Evolutionary conservation across 176 grass and related monocot species (phyloP), one percentile per base, ranked within the genome.

Genomic region (Ananas comosus): DNA sequence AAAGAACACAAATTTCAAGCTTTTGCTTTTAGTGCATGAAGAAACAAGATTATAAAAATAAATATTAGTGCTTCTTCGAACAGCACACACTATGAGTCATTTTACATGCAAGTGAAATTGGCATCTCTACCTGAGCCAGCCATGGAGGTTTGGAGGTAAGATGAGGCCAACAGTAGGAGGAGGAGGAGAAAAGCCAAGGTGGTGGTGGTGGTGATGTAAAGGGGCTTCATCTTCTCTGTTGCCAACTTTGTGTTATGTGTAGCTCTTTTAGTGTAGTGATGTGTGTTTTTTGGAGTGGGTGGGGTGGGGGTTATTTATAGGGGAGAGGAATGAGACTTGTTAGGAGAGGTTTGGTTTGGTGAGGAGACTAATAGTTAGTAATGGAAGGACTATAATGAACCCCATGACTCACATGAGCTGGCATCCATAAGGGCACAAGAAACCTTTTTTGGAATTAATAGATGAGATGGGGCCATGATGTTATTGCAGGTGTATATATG

Each of bases 81-180:
- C 4, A 33, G 29, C 29, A 33, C 0, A 5, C 29, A 33, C 0
- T 33, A 5, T 5, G 6, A 5, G 0, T 42, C 5, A 7, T 42
- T 6, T 42, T 5, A 42, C 5, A 42, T 42, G 33, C 33, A 42
- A 42, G 33, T 42, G 33, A 42, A 7, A 42, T 42, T 42, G 33
- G 33, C 33, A 68, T 23, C 12, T 71, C 12, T 71, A 29, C 69
- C 69, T 76, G 71, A 51, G 11, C 74, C 81, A 3, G 78, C 81
- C 21, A 67, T 75, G 75, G 66, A 67, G 9, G 63, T 1, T 75
- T 51, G 74, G n/a, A 68, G 71, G 65, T 51, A 66, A 5, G 61
- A 61, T 0, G 75, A 68, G 3, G 82, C 67, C 1, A 24, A 27
- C 12, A 69, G 16, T 19, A 84, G 11, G 1, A 76, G 13, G 4